phyloP scores from a whole-genome alignment of 768 basidiomycete genomes.

The Tulasnella sp. region DNA sequence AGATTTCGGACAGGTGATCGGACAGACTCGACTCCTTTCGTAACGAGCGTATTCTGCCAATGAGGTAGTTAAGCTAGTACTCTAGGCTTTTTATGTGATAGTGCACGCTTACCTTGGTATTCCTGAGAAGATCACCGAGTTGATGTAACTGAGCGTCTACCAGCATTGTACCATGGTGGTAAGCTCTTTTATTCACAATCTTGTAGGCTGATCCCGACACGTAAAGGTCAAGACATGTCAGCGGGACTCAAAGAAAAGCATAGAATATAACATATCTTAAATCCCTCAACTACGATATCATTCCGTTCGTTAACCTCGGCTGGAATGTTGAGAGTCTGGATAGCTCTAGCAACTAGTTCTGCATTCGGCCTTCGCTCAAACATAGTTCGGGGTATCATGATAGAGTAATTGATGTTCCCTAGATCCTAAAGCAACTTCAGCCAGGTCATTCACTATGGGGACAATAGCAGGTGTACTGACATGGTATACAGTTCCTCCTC shows the following conservation, averaged over 20 bases:
- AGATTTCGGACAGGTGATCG: constrained; percentile 88
- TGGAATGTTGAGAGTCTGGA: constrained; percentile 54
- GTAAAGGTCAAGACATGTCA: constrained; percentile 30
- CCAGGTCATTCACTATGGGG: not conserved
- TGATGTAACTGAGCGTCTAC: constrained; percentile 64
- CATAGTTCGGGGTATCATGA: constrained; percentile 66
- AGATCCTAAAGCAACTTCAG: constrained; percentile 49
- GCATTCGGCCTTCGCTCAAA: constrained; percentile 75
- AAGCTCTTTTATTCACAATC: constrained; percentile 77
- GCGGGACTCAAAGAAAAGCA: not conserved
- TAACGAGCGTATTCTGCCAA: constrained; percentile 57
- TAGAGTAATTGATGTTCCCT: constrained; percentile 95
- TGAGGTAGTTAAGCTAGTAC: no score
- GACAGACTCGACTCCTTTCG: constrained; percentile 80
- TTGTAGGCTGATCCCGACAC: constrained; percentile 98
- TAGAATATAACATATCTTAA: constrained; percentile 63
- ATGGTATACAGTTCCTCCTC: constrained; percentile 94
- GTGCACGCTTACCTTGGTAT: constrained; percentile 42
- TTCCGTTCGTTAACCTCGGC: constrained; percentile 81
- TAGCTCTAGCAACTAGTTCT: constrained; percentile 59
- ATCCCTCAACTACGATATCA: constrained; percentile 69
- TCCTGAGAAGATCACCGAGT: constrained; percentile 57
- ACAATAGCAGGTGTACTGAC: constrained; percentile 34
- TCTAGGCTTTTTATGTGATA: not conserved
- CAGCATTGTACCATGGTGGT: constrained; percentile 98